Evolutionary conservation across 495 filamentous ascomycete species (phyloP).

Genomic region (Zalerion maritima): DNA sequence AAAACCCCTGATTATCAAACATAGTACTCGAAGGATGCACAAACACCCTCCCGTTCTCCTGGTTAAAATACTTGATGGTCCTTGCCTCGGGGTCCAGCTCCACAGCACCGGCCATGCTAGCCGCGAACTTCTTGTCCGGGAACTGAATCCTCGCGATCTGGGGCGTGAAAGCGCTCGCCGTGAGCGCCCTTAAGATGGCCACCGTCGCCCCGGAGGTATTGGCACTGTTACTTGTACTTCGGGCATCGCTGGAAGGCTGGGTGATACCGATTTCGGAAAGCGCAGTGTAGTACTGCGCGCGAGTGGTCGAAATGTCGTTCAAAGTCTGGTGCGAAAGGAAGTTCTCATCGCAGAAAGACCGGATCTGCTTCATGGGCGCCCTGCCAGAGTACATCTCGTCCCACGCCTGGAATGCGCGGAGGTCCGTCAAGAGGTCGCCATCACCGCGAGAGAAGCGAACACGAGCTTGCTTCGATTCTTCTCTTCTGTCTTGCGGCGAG

Average conservation of each 20-base stretch:
- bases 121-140: slow-evolving; percentile 88
- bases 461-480: slow-evolving; percentile 66
- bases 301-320: slow-evolving; percentile 73
- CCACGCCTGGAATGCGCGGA: slow-evolving; percentile 75
- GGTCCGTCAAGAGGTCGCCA: slow-evolving; percentile 78
- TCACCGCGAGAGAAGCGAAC: slow-evolving; percentile 58
- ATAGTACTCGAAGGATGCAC: slow-evolving; percentile 78
- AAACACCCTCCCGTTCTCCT: slow-evolving; percentile 78
- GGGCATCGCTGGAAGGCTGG: slow-evolving; percentile 18
- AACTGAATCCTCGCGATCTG: slow-evolving; percentile 83
- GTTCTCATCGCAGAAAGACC: slow-evolving; percentile 72
- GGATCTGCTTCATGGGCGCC: slow-evolving; percentile 45
- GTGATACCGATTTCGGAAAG: slow-evolving; percentile 77
- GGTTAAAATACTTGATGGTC: slow-evolving; percentile 81
- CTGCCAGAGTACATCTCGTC: slow-evolving; percentile 38
- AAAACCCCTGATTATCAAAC: slow-evolving; percentile 65
- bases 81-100: slow-evolving; percentile 85
- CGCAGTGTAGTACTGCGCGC: slow-evolving; percentile 70
- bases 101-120: slow-evolving; percentile 69
- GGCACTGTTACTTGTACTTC: slow-evolving; percentile 28
- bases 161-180: slow-evolving; percentile 83
- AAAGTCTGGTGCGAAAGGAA: slow-evolving; percentile 76
- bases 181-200: slow-evolving; percentile 64
- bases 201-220: slow-evolving; percentile 35
- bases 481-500: slow-evolving; percentile 63